phyloP scores from a whole-genome alignment of 73 alveolate species.

The Paramecium primaurelia region DNA sequence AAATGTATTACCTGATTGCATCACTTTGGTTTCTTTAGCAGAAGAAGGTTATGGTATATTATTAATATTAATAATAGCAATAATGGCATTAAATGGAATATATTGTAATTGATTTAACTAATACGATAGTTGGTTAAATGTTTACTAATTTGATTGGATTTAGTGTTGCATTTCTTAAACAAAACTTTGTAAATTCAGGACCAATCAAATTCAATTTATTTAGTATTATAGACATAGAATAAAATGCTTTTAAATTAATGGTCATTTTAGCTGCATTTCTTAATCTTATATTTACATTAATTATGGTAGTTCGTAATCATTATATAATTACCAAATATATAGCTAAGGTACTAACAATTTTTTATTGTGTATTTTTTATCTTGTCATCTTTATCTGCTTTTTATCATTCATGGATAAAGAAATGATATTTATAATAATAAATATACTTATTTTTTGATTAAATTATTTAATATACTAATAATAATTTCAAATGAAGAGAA shows the following conservation, averaged over 20 bases:
- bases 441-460: neutral
- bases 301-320: neutral
- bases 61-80: neutral
- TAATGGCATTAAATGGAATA: constrained; percentile 6
- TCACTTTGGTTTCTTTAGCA: constrained; percentile 1
- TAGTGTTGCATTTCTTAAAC: neutral
- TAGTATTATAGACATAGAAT: neutral
- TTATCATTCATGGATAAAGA: neutral
- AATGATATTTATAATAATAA: neutral
- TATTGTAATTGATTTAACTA: neutral
- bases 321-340: neutral
- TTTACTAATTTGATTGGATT: constrained; percentile 28
- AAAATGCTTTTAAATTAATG: constrained; percentile 3
- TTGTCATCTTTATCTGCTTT: neutral
- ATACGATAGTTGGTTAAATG: neutral
- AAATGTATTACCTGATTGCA: constrained; percentile 23
- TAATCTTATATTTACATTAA: neutral
- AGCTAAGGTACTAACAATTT: neutral
- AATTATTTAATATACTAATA: too few species aligned
- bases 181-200: neutral
- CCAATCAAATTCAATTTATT: neutral
- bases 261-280: constrained; percentile 5
- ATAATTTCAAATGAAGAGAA: too few species aligned
- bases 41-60: neutral
- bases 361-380: neutral